These are phyloP conservation scores for Irpex rosettiformis DNA, from an alignment of 1,284 basidiomycete genomes.

Conservation along the genomic window DNA sequence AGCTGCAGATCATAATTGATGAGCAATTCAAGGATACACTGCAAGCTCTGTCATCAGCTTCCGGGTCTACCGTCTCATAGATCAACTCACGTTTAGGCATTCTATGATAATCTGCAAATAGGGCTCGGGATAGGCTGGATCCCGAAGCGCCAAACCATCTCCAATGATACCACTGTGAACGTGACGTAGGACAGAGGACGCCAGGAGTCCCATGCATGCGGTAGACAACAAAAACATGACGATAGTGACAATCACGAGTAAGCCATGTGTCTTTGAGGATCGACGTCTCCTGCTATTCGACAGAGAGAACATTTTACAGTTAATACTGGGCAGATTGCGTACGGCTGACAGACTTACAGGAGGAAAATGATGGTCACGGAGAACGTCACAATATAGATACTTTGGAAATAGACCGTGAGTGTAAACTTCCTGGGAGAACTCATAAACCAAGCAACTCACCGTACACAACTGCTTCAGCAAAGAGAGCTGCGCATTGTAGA, in stretches of 20 bases:
- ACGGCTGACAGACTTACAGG: too few relatives aligned
- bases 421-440: not conserved
- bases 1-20: constrained; percentile 5
- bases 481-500: not conserved
- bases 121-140: constrained; percentile 1
- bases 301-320: too few relatives aligned
- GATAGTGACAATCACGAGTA: not conserved
- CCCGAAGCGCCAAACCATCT: not conserved
- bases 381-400: constrained; percentile 4
- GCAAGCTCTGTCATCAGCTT: not conserved
- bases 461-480: constrained; percentile 3
- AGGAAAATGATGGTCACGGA: not conserved
- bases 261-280: not conserved
- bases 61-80: not conserved
- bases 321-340: too few relatives aligned
- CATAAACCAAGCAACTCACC: not conserved
- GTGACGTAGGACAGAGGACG: constrained; percentile 4
- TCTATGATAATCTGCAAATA: constrained; percentile 2
- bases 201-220: not conserved
- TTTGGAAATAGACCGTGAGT: not conserved
- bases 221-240: constrained; percentile 4
- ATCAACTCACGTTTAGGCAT: not conserved
- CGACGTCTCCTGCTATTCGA: not conserved
- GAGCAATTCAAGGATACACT: constrained; percentile 6
- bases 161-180: not conserved